phyloP scores from a whole-genome alignment of 805 yeast genomes.

The Pichia rugopelliculosa region DNA sequence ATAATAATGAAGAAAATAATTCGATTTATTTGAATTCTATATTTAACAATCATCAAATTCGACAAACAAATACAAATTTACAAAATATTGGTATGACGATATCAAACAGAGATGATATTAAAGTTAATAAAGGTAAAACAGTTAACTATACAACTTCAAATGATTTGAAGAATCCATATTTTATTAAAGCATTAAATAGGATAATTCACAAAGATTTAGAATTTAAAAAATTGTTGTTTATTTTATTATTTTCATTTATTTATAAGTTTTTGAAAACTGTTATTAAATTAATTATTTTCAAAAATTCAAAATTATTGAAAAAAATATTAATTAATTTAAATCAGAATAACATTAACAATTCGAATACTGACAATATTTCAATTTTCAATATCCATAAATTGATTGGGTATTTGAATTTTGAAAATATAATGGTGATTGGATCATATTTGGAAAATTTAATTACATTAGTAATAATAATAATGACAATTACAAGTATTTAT shows the following conservation, averaged over 20 bases:
- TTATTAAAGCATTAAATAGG: not conserved
- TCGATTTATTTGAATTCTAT: not conserved
- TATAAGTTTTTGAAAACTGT: not conserved
- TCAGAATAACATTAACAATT: not conserved
- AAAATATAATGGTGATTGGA: not conserved
- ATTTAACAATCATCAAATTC: not conserved
- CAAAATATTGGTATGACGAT: not conserved
- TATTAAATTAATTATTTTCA: not conserved
- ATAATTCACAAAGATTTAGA: not conserved
- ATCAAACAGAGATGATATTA: not conserved
- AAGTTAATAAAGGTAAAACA: not conserved
- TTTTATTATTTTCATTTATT: not conserved
- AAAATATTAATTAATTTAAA: not conserved
- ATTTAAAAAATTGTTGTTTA: not conserved
- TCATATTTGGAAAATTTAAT: conserved; percentile 16
- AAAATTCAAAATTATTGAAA: not conserved
- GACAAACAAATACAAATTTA: not conserved
- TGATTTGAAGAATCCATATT: not conserved
- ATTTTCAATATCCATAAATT: not conserved
- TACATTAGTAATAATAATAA: conserved; percentile 22
- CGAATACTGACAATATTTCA: not conserved
- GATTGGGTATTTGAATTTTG: not conserved
- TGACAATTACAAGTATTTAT: conserved; percentile 25
- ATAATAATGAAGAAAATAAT: no score
- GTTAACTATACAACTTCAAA: not conserved